Base-by-base conservation (phyloP, 164 flowering plant species). In the Vitis vinifera region DNA sequence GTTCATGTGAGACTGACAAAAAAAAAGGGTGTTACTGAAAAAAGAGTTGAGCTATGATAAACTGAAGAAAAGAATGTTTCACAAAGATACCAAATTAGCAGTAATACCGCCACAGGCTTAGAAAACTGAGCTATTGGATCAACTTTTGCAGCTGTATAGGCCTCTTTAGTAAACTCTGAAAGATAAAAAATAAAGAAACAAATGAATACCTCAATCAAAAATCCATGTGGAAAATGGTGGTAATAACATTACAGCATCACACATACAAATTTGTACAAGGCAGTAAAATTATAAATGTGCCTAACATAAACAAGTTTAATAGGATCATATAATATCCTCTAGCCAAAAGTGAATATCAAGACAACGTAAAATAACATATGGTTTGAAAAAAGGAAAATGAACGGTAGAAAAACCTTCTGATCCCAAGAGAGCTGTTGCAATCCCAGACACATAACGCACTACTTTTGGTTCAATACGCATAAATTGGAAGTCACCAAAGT, bases 401-500 rank as follows among this genome's bases (percentile, higher is more conserved):
- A 29, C 0, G 8, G 51, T 55, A 47, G 37, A 74, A 77, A 71
- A 72, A 94, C 99, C 99, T 89, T 96, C 99, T 50, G 97, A 88
- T 73, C 97, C 94, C 71, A 87, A 76, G 62, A 89, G 79, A 66
- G 99, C 89, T 65, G 99, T 87, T n/a, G 97, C 99, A 73, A 89
- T 93, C 58, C 97, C 97, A 59, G 97, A 90, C 11, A 91, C 97
- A 82, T 82, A 94, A 31, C 88, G 82, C 62, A 92, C 92, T 76
- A 79, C 87, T 77, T 85, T 88, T 77, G 97, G 99, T 78, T 87
- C 86, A 73, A 94, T 92, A 19, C 90, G 93, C 80, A 92, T 37
- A 76, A 95, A 92, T 77, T 88, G 88, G 78, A 95, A 92, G 81
- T 92, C 98, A 63, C 96, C 98, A 84, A 91, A 92, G 76, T 92